Conservation (phyloP, 2,329 filamentous ascomycete genomes). For the Aspergillus sp. region DNA sequence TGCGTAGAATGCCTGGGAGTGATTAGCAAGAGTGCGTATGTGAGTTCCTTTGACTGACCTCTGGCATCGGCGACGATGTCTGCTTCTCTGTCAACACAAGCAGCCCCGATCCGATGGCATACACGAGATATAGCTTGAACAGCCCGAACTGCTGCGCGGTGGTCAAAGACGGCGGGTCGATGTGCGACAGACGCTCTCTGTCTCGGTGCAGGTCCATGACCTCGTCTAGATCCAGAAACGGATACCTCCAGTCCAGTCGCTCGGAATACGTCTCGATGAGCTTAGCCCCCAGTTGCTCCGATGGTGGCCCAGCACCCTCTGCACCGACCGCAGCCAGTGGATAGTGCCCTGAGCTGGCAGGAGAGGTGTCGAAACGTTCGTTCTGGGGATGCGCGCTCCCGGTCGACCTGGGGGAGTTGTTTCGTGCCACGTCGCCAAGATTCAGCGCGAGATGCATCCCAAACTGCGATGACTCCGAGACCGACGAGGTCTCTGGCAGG, state of each 20-base stretch:
- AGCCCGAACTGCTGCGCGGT: not conserved
- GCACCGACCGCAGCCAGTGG: not conserved
- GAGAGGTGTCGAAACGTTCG: not conserved
- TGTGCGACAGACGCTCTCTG: not conserved
- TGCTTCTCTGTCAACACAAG: conserved; percentile 1
- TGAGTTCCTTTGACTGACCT: conserved; percentile 2
- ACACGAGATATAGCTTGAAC: conserved; percentile 1
- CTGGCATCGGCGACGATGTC: not conserved
- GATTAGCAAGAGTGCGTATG: not conserved
- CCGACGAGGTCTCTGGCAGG: not conserved
- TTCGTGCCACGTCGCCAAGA: not conserved
- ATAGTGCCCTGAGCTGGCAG: not conserved
- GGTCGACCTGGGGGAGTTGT: not conserved
- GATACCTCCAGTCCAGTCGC: conserved; percentile 1
- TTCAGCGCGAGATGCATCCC: conserved; percentile 1
- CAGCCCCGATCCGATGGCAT: conserved; percentile 1
- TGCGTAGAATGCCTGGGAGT: not conserved
- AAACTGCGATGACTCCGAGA: not conserved
- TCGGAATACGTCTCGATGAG: conserved; percentile 1
- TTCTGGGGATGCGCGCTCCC: not conserved
- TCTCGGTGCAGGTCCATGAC: not conserved
- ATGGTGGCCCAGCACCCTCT: conserved; percentile 1
- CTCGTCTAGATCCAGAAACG: conserved; percentile 1
- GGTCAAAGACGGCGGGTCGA: not conserved
- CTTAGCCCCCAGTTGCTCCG: not conserved